phyloP scores from a whole-genome alignment of 1,139 yeast genomes.

The Yamadazyma siamensis region DNA sequence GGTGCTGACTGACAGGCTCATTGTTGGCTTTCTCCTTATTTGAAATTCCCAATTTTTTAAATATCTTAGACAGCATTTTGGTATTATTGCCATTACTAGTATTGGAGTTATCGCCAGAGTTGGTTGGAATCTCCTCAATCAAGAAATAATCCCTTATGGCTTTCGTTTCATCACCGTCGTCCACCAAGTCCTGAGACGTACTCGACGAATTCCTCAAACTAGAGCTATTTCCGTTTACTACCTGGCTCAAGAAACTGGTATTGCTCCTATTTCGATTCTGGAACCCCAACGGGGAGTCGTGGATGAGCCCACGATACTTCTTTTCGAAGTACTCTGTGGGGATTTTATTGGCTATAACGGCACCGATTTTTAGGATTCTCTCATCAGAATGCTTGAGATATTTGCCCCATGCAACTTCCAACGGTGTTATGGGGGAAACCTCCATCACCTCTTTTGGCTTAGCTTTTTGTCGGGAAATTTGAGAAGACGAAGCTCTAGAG shows the following conservation, averaged over 20 bases:
- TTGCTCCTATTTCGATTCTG: constrained; percentile 20
- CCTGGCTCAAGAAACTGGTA: constrained; percentile 47
- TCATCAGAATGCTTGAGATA: constrained; percentile 64
- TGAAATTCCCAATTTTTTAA: constrained; percentile 29
- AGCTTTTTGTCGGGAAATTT: constrained; percentile 11
- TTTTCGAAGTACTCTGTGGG: constrained; percentile 52
- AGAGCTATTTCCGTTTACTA: constrained; percentile 47
- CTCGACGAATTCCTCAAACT: constrained; percentile 25
- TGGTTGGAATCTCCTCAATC: constrained; percentile 19
- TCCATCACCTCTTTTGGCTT: constrained; percentile 28
- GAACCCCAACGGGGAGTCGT: constrained; percentile 57
- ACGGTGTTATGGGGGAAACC: constrained; percentile 52
- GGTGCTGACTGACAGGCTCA: constrained; percentile 20
- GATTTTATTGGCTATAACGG: constrained; percentile 34
- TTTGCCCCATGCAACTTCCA: constrained; percentile 69
- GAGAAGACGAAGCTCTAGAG: constrained; percentile 14
- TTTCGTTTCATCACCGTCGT: constrained; percentile 29
- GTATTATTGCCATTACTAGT: constrained; percentile 3
- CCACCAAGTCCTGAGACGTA: constrained; percentile 12
- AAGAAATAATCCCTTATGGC: constrained; percentile 28
- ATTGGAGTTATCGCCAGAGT: constrained; percentile 5
- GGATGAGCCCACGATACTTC: constrained; percentile 53
- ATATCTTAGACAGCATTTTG: constrained; percentile 17
- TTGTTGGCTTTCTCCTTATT: constrained; percentile 15
- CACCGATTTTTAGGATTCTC: constrained; percentile 66